A percentile compares a stretch with the other conserved stretches of the same genome.
phyloP scores from a whole-genome alignment of 2,329 filamentous ascomycete species.

The Cytospora mali region DNA sequence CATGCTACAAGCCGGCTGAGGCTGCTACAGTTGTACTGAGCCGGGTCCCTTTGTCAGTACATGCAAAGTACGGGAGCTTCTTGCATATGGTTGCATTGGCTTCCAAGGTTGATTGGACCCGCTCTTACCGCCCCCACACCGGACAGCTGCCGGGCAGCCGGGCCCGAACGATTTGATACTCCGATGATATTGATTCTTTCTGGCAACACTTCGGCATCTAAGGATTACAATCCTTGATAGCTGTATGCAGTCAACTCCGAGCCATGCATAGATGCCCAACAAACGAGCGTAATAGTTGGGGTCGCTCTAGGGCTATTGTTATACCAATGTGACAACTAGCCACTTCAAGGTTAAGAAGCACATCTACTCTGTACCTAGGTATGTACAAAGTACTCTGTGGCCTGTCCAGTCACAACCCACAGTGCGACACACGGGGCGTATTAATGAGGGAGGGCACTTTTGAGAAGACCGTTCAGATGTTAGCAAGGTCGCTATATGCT shows the following conservation, averaged over 20 bases:
- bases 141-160: too few species aligned
- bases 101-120: background rate
- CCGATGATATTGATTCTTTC: background rate
- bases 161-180: background rate
- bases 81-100: background rate
- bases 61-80: too few species aligned
- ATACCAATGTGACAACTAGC: background rate
- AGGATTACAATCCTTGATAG: background rate
- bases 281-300: background rate
- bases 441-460: background rate
- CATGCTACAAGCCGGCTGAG: background rate
- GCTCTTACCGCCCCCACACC: background rate
- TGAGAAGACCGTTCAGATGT: background rate
- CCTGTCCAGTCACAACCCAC: too few species aligned
- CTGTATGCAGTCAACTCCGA: background rate
- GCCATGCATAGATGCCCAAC: background rate
- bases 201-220: background rate
- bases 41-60: too few species aligned
- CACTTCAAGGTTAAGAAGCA: background rate
- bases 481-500: background rate
- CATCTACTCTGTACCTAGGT: too few species aligned
- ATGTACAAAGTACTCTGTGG: background rate
- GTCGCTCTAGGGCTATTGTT: background rate
- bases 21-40: background rate
- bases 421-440: background rate